phyloP scores from a whole-genome alignment of 495 filamentous ascomycete genomes.

The Daldinia bambusicola region DNA sequence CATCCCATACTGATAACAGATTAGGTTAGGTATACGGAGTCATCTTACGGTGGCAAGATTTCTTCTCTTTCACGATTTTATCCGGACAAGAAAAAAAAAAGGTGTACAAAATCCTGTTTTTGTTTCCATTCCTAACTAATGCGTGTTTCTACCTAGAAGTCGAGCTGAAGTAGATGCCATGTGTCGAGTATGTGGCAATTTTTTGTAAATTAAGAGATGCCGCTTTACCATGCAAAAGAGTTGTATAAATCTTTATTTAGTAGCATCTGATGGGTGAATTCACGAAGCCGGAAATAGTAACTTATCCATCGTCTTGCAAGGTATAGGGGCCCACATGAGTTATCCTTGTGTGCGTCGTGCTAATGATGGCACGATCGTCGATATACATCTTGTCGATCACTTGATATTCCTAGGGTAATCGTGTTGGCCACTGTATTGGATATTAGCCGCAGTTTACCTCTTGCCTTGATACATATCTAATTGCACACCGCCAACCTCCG shows the following conservation, averaged over 20 bases:
- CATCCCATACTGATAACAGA: background rate
- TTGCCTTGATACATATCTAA: background rate
- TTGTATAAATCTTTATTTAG: background rate
- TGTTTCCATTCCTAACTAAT: background rate
- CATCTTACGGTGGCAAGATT: background rate
- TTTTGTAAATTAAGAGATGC: background rate
- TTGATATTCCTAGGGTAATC: background rate
- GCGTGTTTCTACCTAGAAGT: background rate
- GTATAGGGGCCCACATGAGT: conserved; percentile 6
- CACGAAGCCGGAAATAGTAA: conserved; percentile 1
- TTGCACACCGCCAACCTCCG: conserved; percentile 1
- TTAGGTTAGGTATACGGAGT: background rate
- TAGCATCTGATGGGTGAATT: conserved; percentile 24
- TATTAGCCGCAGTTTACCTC: conserved; percentile 26
- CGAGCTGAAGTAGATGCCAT: background rate
- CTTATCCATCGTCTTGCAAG: background rate
- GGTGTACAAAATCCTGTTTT: background rate
- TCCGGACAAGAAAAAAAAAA: conserved; percentile 4
- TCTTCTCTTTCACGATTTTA: conserved; percentile 9
- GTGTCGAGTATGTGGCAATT: background rate
- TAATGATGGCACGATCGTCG: background rate
- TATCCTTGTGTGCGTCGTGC: background rate
- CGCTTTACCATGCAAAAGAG: conserved; percentile 5
- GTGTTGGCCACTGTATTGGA: background rate
- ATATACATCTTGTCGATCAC: conserved; percentile 18